These are phyloP conservation scores for Rhodotorula paludigena DNA, from an alignment of 768 basidiomycete species.

Conservation along the genomic window DNA sequence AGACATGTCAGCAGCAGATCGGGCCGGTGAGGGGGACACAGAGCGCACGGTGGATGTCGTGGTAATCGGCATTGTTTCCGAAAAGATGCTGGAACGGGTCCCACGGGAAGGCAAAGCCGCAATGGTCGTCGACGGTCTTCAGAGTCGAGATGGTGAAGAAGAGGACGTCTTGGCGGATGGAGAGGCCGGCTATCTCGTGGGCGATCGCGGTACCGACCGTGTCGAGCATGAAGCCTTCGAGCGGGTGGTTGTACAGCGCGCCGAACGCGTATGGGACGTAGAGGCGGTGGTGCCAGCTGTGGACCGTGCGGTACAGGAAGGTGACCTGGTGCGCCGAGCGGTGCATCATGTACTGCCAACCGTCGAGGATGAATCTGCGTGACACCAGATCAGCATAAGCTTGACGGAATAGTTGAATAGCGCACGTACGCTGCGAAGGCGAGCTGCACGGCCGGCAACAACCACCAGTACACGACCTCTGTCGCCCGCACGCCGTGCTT, in stretches of 20 bases:
- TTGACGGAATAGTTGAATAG: background rate
- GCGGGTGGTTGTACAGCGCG: conserved; percentile 91
- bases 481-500: conserved; percentile 51
- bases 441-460: conserved; percentile 67
- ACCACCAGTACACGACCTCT: conserved; percentile 86
- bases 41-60: conserved; percentile 75
- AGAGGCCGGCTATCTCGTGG: conserved; percentile 63
- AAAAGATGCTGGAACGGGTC: conserved; percentile 84
- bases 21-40: background rate
- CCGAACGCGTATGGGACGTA: conserved; percentile 97
- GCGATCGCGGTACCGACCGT: conserved; percentile 72
- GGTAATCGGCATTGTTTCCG: conserved; percentile 89
- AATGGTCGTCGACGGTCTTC: conserved; percentile 53
- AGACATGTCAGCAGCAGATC: conserved; percentile 4
- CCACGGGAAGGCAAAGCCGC: conserved; percentile 60
- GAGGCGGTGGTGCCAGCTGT: conserved; percentile 89
- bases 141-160: conserved; percentile 76
- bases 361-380: conserved; percentile 82
- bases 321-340: conserved; percentile 72
- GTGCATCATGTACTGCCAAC: conserved; percentile 97
- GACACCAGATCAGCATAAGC: background rate
- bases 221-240: conserved; percentile 90
- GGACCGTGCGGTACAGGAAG: conserved; percentile 83
- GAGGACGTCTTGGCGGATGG: conserved; percentile 72
- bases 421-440: conserved; percentile 74